Evolutionary conservation across 2,329 filamentous ascomycete species (phyloP).

Genomic region (Fusarium setosum): DNA sequence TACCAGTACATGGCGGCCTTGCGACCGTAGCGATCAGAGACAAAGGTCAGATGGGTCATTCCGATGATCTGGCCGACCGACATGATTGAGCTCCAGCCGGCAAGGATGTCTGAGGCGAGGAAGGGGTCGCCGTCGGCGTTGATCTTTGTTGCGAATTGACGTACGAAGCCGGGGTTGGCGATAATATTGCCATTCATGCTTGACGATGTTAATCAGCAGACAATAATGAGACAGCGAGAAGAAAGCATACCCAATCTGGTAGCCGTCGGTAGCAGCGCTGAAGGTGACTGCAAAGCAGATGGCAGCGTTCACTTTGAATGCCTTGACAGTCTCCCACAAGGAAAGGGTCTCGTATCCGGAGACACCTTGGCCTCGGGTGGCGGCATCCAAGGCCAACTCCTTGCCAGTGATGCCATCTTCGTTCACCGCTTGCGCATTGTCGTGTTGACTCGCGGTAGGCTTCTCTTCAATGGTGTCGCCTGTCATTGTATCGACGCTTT

Average conservation of each 20-base stretch:
- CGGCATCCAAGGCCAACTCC: constrained; percentile 37
- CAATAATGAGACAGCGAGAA: background rate
- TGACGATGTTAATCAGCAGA: background rate
- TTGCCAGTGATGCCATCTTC: constrained; percentile 2
- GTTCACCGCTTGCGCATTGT: background rate
- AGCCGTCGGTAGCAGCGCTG: constrained; percentile 43
- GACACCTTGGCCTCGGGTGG: constrained; percentile 39
- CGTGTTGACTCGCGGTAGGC: background rate
- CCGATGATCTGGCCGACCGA: constrained; percentile 54
- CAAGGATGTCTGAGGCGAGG: constrained; percentile 49
- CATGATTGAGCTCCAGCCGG: constrained; percentile 53
- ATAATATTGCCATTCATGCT: constrained; percentile 30
- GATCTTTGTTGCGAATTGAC: constrained; percentile 13
- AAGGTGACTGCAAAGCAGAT: constrained; percentile 43
- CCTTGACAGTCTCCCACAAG: constrained; percentile 42
- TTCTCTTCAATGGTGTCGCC: too few species aligned
- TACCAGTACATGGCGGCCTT: constrained; percentile 47
- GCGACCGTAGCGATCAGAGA: constrained; percentile 45
- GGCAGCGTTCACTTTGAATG: constrained; percentile 40
- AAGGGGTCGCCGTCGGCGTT: constrained; percentile 41
- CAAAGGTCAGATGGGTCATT: constrained; percentile 44
- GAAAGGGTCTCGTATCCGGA: constrained; percentile 43
- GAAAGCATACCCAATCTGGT: constrained; percentile 41
- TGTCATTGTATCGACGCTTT: background rate
- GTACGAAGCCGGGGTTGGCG: constrained; percentile 26